Evolutionary conservation across 2,329 filamentous ascomycete species (phyloP).

Genomic region (Cytospora piceicola): DNA sequence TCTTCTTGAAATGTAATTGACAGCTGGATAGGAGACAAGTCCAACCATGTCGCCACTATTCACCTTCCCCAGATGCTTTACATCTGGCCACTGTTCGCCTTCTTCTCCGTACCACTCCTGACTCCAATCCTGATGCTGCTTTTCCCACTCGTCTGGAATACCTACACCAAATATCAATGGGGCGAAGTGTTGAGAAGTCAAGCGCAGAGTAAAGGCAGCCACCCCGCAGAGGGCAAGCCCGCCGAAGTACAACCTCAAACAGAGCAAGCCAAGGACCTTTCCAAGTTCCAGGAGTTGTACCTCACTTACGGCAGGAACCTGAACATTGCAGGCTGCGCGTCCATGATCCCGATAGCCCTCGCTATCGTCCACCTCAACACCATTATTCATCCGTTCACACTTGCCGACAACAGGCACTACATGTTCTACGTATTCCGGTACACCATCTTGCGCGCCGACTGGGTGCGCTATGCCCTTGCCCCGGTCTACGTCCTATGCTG

Average conservation of each 20-base stretch:
- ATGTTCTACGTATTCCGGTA: slow-evolving; percentile 95
- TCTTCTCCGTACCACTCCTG: slow-evolving; percentile 85
- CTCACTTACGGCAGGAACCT: slow-evolving; percentile 40
- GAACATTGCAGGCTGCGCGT: slow-evolving; percentile 37
- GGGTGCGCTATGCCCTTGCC: slow-evolving; percentile 68
- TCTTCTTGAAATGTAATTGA: slow-evolving; percentile 35
- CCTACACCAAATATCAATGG: background rate
- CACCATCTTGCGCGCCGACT: slow-evolving; percentile 68
- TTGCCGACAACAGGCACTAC: slow-evolving; percentile 96
- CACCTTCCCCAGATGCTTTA: slow-evolving; percentile 94
- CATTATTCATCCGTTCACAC: slow-evolving; percentile 90
- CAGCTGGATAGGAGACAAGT: slow-evolving; percentile 73
- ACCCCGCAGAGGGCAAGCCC: background rate
- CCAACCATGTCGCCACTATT: slow-evolving; percentile 87
- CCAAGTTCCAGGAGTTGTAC: slow-evolving; percentile 33
- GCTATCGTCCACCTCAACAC: slow-evolving; percentile 78
- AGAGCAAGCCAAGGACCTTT: slow-evolving; percentile 19
- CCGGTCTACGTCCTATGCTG: slow-evolving; percentile 72
- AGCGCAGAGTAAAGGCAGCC: background rate
- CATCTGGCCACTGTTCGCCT: slow-evolving; percentile 85
- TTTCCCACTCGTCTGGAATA: slow-evolving; percentile 33
- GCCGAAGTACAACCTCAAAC: background rate
- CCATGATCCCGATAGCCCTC: slow-evolving; percentile 13
- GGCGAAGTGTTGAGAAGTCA: background rate
- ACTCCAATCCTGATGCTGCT: slow-evolving; percentile 53